Conservation (phyloP, 805 yeast genomes). For the Spathaspora girioi region DNA sequence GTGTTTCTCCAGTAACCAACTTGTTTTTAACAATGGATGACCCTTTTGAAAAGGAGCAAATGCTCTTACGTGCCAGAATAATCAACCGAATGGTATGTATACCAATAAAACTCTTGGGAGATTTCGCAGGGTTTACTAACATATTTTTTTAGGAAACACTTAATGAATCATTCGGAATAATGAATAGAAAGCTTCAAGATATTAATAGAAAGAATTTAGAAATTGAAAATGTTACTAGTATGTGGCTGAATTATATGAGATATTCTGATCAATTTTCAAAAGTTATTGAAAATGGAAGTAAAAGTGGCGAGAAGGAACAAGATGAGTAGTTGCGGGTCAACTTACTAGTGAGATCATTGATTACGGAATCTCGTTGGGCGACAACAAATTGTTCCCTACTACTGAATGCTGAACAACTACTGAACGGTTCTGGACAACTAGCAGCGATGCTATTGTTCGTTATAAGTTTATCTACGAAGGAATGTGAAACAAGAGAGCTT, state of each 20-base stretch:
- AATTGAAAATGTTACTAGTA: slow-evolving; percentile 65
- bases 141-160: slow-evolving; percentile 49
- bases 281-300: neutral
- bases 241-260: slow-evolving; percentile 75
- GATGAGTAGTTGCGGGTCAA: neutral
- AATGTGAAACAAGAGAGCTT: too few species aligned
- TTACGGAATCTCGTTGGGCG: too few species aligned
- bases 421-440: too few species aligned
- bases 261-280: slow-evolving; percentile 35
- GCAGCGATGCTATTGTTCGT: too few species aligned
- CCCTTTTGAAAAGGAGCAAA: slow-evolving; percentile 82
- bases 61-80: slow-evolving; percentile 71
- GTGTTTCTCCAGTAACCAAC: neutral
- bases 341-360: neutral
- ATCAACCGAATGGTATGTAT: slow-evolving; percentile 71
- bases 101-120: too few species aligned
- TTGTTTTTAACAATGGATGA: slow-evolving; percentile 56
- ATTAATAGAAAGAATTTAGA: slow-evolving; percentile 66
- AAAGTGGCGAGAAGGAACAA: neutral
- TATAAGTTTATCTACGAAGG: too few species aligned
- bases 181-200: slow-evolving; percentile 59
- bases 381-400: too few species aligned
- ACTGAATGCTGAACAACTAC: too few species aligned
- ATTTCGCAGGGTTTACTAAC: neutral
- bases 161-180: slow-evolving; percentile 63